phyloP scores from a whole-genome alignment of 805 yeast genomes.

The Metschnikowia gelsemii region DNA sequence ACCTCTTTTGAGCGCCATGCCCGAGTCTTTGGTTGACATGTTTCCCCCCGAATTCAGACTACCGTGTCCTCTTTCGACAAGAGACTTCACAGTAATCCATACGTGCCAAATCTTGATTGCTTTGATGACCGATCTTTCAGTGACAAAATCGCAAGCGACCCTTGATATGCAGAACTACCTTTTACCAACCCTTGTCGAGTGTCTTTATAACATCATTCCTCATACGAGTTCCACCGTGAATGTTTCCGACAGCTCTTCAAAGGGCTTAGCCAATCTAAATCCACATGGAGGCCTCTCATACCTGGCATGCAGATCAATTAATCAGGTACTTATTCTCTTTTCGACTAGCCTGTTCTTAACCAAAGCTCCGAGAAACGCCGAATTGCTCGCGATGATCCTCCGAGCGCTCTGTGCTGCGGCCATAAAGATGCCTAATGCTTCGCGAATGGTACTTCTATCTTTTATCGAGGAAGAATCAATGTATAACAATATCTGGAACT shows the following conservation, averaged over 20 bases:
- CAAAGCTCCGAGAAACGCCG: conserved; percentile 47
- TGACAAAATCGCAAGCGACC: conserved; percentile 13
- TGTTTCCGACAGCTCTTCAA: conserved; percentile 22
- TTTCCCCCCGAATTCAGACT: conserved; percentile 55
- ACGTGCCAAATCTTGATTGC: conserved; percentile 32
- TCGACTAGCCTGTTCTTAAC: conserved; percentile 36
- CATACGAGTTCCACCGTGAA: conserved; percentile 20
- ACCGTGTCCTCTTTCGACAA: conserved; percentile 48
- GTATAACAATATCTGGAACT: conserved; percentile 36
- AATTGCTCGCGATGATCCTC: conserved; percentile 57
- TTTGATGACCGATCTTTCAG: conserved; percentile 27
- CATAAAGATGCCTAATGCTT: conserved; percentile 49
- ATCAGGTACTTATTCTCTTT: conserved; percentile 43
- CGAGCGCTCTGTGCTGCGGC: conserved; percentile 55
- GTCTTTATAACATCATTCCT: conserved; percentile 59
- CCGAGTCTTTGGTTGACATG: conserved; percentile 42
- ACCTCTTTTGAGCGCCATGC: conserved; percentile 47
- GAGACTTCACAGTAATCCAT: conserved; percentile 64
- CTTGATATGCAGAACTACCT: conserved; percentile 31
- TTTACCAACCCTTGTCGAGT: conserved; percentile 53
- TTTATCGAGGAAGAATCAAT: conserved; percentile 43
- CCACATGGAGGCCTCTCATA: conserved; percentile 50
- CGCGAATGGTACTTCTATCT: conserved; percentile 53
- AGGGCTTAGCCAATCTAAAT: conserved; percentile 31
- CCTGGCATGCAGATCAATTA: conserved; percentile 45